Evolutionary conservation across 2,329 filamentous ascomycete genomes (phyloP), one percentile per base, ranked within the genome.

Genomic region (Hypoxylon sp.): DNA sequence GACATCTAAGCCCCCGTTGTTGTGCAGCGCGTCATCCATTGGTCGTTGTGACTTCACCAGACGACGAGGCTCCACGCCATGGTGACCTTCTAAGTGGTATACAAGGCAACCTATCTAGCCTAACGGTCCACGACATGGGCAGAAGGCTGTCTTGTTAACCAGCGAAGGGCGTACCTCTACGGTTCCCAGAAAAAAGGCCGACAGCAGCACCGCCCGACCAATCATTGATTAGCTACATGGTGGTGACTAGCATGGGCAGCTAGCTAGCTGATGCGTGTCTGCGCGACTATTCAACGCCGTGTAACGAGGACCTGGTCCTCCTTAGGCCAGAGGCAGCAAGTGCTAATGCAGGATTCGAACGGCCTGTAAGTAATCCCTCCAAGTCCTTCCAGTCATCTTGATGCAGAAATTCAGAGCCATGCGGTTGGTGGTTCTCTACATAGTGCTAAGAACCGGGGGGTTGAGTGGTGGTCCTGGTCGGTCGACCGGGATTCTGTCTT

Each of bases 221-320:
- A 48, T 51, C 35, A 50, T 35, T n/a, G 54, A 11, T 8, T 13
- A 9, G 44, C 17, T 31, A 14, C 17, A 48, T 17, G 11, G 24
- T 19, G 47, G 26, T 37, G 14, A 26, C 29, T 52, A 26, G 53
- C 47, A 5, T 50, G n/a, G 35, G 48, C 44, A 52, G 37, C 39
- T 19, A 46, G 24, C 42, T 56, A 26, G 4, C 17, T 39, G 31
- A 42, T 31, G 13, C 31, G 22, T 63, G 24, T 62, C 56, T 65
- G 57, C 44, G 42, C 51, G 57, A 58, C 65, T 33, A 19, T 47
- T 51, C 26, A 42, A 57, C 17, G 61, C 53, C 13, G 66, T 68
- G 62, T 59, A 68, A 68, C 62, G 14, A 1, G 17, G 17, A 17
- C 47, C 47, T 17, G 46, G 39, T 42, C 35, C 50, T 52, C 14